These are phyloP conservation scores for Medicago lupulina DNA, from an alignment of 306 rosid species.

Conservation along the genomic window DNA sequence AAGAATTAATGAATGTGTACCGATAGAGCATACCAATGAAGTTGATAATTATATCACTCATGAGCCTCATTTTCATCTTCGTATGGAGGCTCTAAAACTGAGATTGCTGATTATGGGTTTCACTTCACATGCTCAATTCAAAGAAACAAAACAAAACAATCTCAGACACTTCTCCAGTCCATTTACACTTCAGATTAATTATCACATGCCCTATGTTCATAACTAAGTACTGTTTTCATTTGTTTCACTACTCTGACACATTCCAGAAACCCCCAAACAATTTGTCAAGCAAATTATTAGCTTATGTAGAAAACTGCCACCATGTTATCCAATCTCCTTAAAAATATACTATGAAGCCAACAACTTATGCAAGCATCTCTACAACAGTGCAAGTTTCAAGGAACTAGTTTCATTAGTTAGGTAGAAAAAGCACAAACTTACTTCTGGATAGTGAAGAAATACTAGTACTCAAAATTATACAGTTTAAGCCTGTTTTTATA, in stretches of 20 bases:
- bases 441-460: conserved; percentile 18
- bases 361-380: conserved; percentile 21
- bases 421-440: conserved; percentile 31
- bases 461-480: not conserved
- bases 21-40: too few species aligned
- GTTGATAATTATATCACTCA: too few species aligned
- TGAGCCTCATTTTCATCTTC: too few species aligned
- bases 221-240: conserved; percentile 18
- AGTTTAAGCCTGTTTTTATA: conserved; percentile 17
- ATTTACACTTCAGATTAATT: not conserved
- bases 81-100: too few species aligned
- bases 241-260: conserved; percentile 5
- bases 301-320: not conserved
- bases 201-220: conserved; percentile 3
- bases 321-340: conserved; percentile 14
- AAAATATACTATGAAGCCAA: conserved; percentile 13
- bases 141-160: too few species aligned
- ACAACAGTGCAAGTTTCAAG: conserved; percentile 9
- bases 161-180: too few species aligned
- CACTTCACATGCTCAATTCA: too few species aligned
- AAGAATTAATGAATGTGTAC: too few species aligned
- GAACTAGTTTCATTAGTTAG: conserved; percentile 4
- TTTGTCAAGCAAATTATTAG: too few species aligned
- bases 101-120: too few species aligned
- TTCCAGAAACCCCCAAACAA: too few species aligned